These are phyloP conservation scores for Ostreobium quekettii DNA, from an alignment of 139 green algal species.

Conservation along the genomic window DNA sequence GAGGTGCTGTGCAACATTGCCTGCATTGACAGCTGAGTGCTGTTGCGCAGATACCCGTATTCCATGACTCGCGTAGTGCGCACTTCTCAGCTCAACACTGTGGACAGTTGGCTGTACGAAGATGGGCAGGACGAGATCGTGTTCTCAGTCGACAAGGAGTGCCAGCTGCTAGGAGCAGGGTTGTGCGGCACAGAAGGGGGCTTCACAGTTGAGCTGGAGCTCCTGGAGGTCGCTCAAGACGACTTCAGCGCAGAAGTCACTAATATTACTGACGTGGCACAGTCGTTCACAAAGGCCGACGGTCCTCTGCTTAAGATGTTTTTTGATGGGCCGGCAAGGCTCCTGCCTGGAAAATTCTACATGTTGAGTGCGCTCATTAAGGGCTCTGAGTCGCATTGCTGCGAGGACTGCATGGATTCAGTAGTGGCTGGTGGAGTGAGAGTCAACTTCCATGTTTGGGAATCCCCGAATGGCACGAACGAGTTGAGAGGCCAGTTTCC, in stretches of 20 bases:
- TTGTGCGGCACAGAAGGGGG: slow-evolving; percentile 52
- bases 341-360: slow-evolving; percentile 41
- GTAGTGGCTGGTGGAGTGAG: slow-evolving; percentile 49
- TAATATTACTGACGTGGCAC: slow-evolving; percentile 29
- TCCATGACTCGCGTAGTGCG: slow-evolving; percentile 31
- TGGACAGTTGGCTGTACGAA: slow-evolving; percentile 64
- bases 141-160: slow-evolving; percentile 47
- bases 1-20: neutral
- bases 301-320: slow-evolving; percentile 40
- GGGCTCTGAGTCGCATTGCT: slow-evolving; percentile 55
- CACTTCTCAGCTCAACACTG: slow-evolving; percentile 30
- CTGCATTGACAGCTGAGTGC: neutral
- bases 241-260: slow-evolving; percentile 25
- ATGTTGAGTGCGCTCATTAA: slow-evolving; percentile 61
- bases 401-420: slow-evolving; percentile 57
- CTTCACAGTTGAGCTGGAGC: slow-evolving; percentile 53
- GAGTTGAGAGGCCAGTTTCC: slow-evolving; percentile 55
- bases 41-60: slow-evolving; percentile 34
- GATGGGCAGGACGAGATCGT: slow-evolving; percentile 63
- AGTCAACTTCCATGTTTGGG: slow-evolving; percentile 39
- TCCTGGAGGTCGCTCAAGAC: slow-evolving; percentile 41
- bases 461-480: slow-evolving; percentile 54
- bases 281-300: slow-evolving; percentile 61
- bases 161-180: slow-evolving; percentile 57
- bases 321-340: slow-evolving; percentile 32